Percentiles rank a stretch among this genome's conserved stretches.
Evolutionary conservation across 2,329 filamentous ascomycete genomes (phyloP).

Genomic region (Fusarium pseudoanthophilum): DNA sequence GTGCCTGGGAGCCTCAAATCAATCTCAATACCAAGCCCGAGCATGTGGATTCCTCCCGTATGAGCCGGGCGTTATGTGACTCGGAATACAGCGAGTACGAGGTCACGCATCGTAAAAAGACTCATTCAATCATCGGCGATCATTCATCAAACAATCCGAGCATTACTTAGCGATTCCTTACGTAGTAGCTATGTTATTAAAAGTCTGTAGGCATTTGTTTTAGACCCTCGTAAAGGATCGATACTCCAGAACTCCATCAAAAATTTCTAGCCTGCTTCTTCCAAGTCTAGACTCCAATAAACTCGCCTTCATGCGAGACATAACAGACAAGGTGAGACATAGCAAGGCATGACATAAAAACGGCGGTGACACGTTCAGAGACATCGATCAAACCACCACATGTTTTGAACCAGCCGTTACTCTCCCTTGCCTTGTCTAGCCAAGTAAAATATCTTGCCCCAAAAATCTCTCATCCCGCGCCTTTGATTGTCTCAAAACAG

Average conservation of each 20-base stretch:
- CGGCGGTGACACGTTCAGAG: constrained; percentile 29
- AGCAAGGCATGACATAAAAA: constrained; percentile 32
- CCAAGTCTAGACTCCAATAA: constrained; percentile 7
- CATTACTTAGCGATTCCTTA: background rate
- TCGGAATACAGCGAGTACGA: constrained; percentile 15
- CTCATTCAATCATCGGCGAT: constrained; percentile 1
- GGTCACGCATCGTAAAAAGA: constrained; percentile 3
- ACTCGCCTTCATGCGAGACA: constrained; percentile 20
- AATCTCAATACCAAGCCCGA: constrained; percentile 3
- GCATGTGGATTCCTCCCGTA: constrained; percentile 26
- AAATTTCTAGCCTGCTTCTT: constrained; percentile 22
- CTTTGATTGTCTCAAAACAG: constrained; percentile 15
- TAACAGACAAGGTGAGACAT: constrained; percentile 28
- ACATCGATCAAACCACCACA: constrained; percentile 23
- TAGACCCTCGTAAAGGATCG: background rate
- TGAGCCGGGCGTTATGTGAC: constrained; percentile 24
- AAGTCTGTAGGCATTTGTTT: constrained; percentile 10
- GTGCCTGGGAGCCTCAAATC: constrained; percentile 22
- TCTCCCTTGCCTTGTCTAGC: constrained; percentile 33
- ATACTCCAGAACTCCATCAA: constrained; percentile 19
- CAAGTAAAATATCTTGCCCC: constrained; percentile 5
- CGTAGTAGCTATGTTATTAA: constrained; percentile 9
- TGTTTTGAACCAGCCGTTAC: constrained; percentile 17
- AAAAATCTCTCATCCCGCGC: constrained; percentile 3
- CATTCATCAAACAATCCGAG: background rate